Evolutionary conservation across 805 yeast species (phyloP), one percentile per base, ranked within the genome.

Genomic region (Phaffomyces opuntiae): DNA sequence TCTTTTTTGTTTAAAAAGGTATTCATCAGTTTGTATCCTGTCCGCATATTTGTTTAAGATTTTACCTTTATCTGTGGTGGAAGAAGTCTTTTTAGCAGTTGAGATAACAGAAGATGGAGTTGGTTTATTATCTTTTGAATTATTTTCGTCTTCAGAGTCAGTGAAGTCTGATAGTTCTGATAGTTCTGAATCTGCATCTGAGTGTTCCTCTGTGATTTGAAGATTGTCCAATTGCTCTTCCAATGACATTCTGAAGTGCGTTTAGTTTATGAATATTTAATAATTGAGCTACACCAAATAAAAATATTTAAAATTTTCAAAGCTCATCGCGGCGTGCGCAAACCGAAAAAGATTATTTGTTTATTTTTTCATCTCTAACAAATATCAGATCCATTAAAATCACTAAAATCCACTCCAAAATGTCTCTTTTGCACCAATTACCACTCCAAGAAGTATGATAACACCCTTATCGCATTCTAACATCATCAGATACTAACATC

Each of bases 41-140:
- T 77, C 75, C 0, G 82, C 77, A 61, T 80, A 81, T 54, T 76
- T 80, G n/a, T 75, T 78, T 19, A 81, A 67, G 34, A 85, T 74
- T 39, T 68, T 69, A 3, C 73, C 70, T 45, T 75, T 74, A 42
- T 71, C 73, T 33, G 50, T 42, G 14, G 48, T 44, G n/a, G 48
- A 39, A 26, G 36, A 39, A 16, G 45, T 39, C 26, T 43, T 43
- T 7, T 25, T 29, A 9, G 37, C 19, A 16, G 29, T 38, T 33
- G 31, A 29, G 5, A 11, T 29, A 7, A 11, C 31, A 29, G 31
- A 11, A 29, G 31, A 29, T 29, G 31, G 9, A 29, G 31, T 21
- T 21, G 24, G 12, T 29, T 29, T 29, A 11, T 6, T 11, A 29
- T 33, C 36, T 16, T 33, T 33, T 33, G 36, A 17, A 33, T 16